Evolutionary conservation across 441 rosid genomes (phyloP), one percentile per base, ranked within the genome.

Genomic region (Pelargonium fulgidum): DNA sequence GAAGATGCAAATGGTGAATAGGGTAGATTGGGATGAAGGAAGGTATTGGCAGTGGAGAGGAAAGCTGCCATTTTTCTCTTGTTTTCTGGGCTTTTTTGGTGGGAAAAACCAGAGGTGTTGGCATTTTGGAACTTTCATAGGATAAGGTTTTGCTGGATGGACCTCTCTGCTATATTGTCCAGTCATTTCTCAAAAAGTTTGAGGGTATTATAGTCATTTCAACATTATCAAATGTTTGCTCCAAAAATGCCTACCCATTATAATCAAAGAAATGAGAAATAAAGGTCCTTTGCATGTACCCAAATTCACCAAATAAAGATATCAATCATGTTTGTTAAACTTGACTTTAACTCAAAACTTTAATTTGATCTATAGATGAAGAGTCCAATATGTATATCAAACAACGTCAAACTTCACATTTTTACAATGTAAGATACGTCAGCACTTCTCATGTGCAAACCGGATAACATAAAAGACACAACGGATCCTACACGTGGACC

Each of bases 41-140:
- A 80, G 64, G 86, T 52, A 45, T 84, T 90, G 71, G 86, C 80
- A 9, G 90, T 68, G 44, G 95, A 82, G 78, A 89, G 83, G 62
- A 84, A 83, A 54, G 82, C 47, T 68, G 92, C 92, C 98, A 90
- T 88, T 79, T 73, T 69, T 71, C 50, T 64, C 2, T 69, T 52
- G 0, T 29, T 29, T 29, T 29, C 5, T 29, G 36, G 36, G 36
- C 39, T 24, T 41, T 65, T 73, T 76, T 80, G 76, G 77, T 72
- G 79, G 79, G 77, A 70, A 61, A 71, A 79, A 45, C 47, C 9
- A 54, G 79, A 75, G 84, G 79, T 17, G 16, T 70, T 70, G 76
- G 64, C 70, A 59, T 70, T 36, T 72, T 67, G 81, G 76, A 47
- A 67, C 44, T 47, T 73, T 59, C 68, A 76, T 78, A 68, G 76